These are phyloP conservation scores for Pseudoturritis turrita DNA, from an alignment of 345 rosid genomes.

Conservation along the genomic window DNA sequence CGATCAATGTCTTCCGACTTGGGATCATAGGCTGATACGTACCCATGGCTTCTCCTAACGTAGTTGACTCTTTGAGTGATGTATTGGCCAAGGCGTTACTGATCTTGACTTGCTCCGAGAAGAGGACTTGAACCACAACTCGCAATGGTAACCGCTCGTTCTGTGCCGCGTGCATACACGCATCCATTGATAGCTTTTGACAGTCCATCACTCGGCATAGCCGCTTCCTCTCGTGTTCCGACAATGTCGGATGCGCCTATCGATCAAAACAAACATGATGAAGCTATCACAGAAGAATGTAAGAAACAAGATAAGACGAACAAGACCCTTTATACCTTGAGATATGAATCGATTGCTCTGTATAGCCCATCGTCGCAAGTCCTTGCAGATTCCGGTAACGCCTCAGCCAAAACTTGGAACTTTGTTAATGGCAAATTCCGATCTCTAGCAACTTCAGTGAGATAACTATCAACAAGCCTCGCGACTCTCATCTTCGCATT, in stretches of 20 bases:
- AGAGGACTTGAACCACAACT: slow-evolving; percentile 91
- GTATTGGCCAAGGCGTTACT: slow-evolving; percentile 75
- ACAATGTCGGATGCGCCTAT: slow-evolving; percentile 92
- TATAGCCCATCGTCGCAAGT: slow-evolving; percentile 98
- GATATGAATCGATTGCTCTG: slow-evolving; percentile 93
- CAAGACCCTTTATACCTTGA: slow-evolving; percentile 45
- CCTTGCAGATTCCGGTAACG: slow-evolving; percentile 92
- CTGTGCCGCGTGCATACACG: slow-evolving; percentile 97
- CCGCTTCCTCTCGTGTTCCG: slow-evolving; percentile 95
- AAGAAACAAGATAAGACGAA: not conserved
- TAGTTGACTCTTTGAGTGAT: slow-evolving; percentile 49
- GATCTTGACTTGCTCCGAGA: slow-evolving; percentile 92
- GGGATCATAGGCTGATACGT: slow-evolving; percentile 69
- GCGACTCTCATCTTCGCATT: slow-evolving; percentile 94
- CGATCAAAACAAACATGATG: not conserved
- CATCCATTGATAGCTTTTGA: slow-evolving; percentile 94
- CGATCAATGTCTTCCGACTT: slow-evolving; percentile 79
- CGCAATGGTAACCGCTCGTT: slow-evolving; percentile 88
- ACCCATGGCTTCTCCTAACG: slow-evolving; percentile 39
- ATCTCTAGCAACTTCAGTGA: slow-evolving; percentile 94
- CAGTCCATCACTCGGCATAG: slow-evolving; percentile 95
- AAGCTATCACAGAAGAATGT: not conserved
- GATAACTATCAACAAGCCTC: slow-evolving; percentile 95
- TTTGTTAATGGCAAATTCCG: slow-evolving; percentile 79
- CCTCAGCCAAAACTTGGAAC: slow-evolving; percentile 94